Evolutionary conservation across 192 early-diverging fungal genomes (phyloP), one percentile per base, ranked within the genome.

Genomic region (Phlyctochytrium arcticum): DNA sequence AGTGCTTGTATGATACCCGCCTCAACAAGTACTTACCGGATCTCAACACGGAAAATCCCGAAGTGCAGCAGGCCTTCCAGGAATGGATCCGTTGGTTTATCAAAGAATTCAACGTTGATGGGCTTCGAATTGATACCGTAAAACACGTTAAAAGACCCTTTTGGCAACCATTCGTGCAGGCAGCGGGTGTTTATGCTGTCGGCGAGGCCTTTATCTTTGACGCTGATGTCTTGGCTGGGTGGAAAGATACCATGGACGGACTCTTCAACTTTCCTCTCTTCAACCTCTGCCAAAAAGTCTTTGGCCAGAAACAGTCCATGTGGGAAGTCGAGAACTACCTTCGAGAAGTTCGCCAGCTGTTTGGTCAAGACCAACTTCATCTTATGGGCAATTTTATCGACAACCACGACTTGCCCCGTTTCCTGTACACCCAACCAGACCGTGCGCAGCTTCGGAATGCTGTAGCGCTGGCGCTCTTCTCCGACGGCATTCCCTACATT

Each of bases 41-140:
- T 61, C 34, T 56, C 39, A 56, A 80, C 63, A 80, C 71, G 2
- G 80, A 83, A 65, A 62, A 80, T 36, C 21, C 21, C 33, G 33
- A 29, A 15, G 62, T 80, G 5, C 32, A 57, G 0, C n/a, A 69
- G 34, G 37, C 33, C 10, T 65, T 76, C 23, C 31, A 77, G 26
- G 33, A 57, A 0, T 54, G 61, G 23, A 48, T 79, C 12, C 32
- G 44, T 5, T 65, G 56, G 32, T 32, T 62, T 27, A 54, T 54
- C 2, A 61, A 23, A 21, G 70, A 42, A 36, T 80, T 70, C 57
- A 54, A 51, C 19, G 59, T 81, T 26, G 80, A 80, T 55, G 79
- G 68, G 8, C 48, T 82, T 46, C 67, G 79, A 21, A 60, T 81
- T 7, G 79, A 81, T 39, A 72, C 79, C 0, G 72, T 67, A n/a